Percentiles rank a stretch among this genome's conserved stretches.
These are phyloP conservation scores for Sugiyamaella smithiae DNA, from an alignment of 805 yeast genomes.

Conservation along the genomic window DNA sequence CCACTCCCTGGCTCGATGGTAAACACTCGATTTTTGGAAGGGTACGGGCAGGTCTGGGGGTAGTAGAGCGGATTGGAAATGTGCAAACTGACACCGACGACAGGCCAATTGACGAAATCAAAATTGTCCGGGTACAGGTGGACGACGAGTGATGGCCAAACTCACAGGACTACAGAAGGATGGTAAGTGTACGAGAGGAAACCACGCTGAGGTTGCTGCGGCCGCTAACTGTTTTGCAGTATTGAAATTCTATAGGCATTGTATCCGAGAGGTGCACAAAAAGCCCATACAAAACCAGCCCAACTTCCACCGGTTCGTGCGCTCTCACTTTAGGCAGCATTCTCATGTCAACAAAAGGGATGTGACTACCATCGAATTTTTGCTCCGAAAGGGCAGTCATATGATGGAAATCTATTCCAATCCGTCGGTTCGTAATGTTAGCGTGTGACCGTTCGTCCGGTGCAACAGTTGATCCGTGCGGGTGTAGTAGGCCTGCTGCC, in stretches of 20 bases:
- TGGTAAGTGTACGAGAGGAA: slow-evolving; percentile 39
- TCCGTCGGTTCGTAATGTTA: slow-evolving; percentile 61
- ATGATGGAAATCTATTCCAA: slow-evolving; percentile 69
- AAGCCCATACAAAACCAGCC: slow-evolving; percentile 49
- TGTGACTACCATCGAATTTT: slow-evolving; percentile 80
- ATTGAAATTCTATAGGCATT: slow-evolving; percentile 46
- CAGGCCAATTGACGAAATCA: slow-evolving; percentile 46
- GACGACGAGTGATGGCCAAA: slow-evolving; percentile 23
- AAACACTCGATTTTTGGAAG: slow-evolving; percentile 91
- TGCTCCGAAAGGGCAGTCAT: slow-evolving; percentile 71
- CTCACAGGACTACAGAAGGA: slow-evolving; percentile 40
- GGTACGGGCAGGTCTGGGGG: slow-evolving; percentile 42
- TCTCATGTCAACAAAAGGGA: slow-evolving; percentile 64
- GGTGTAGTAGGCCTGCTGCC: no score
- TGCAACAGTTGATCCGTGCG: background rate
- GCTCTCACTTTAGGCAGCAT: slow-evolving; percentile 63
- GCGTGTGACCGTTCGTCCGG: slow-evolving; percentile 2
- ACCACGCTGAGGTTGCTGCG: no score
- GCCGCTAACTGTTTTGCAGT: slow-evolving; percentile 25
- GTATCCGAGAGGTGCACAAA: slow-evolving; percentile 44
- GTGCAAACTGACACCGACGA: slow-evolving; percentile 45
- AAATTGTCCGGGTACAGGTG: slow-evolving; percentile 29
- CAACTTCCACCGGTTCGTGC: slow-evolving; percentile 47
- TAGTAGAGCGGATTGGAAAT: slow-evolving; percentile 57
- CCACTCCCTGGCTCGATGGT: slow-evolving; percentile 85